Conservation (phyloP, 352 stramenopile species). For the Phytophthora macrochlamydospora region DNA sequence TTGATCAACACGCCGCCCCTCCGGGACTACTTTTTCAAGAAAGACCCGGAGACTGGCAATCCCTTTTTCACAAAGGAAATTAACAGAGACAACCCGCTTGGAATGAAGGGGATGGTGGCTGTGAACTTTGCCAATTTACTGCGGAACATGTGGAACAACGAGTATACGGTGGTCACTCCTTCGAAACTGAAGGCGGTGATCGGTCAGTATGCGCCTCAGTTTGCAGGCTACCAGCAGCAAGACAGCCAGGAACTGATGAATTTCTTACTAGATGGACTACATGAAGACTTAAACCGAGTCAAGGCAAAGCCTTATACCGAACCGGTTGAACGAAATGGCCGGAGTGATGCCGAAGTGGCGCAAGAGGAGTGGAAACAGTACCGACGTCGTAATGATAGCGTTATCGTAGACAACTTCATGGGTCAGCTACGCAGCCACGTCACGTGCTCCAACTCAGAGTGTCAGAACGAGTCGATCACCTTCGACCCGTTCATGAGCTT, state of each 20-base stretch:
- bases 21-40: slow-evolving; percentile 92
- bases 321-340: slow-evolving; percentile 73
- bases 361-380: slow-evolving; percentile 87
- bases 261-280: slow-evolving; percentile 91
- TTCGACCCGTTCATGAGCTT: slow-evolving; percentile 93
- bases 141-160: slow-evolving; percentile 93
- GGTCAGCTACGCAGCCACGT: slow-evolving; percentile 89
- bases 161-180: slow-evolving; percentile 85
- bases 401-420: slow-evolving; percentile 92
- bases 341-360: slow-evolving; percentile 68
- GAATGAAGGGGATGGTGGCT: slow-evolving; percentile 93
- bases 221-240: slow-evolving; percentile 90
- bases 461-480: slow-evolving; percentile 79
- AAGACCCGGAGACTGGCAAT: slow-evolving; percentile 55
- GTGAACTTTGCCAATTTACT: slow-evolving; percentile 95
- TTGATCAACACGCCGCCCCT: slow-evolving; percentile 93
- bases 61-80: slow-evolving; percentile 80
- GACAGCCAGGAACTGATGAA: slow-evolving; percentile 94
- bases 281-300: slow-evolving; percentile 92
- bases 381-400: slow-evolving; percentile 90
- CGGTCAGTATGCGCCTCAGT: slow-evolving; percentile 87
- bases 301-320: slow-evolving; percentile 82
- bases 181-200: slow-evolving; percentile 85
- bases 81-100: slow-evolving; percentile 96
- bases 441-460: slow-evolving; percentile 80